Evolutionary conservation across 768 basidiomycete genomes (phyloP), one percentile per base, ranked within the genome.

Genomic region (Terana coerulea): DNA sequence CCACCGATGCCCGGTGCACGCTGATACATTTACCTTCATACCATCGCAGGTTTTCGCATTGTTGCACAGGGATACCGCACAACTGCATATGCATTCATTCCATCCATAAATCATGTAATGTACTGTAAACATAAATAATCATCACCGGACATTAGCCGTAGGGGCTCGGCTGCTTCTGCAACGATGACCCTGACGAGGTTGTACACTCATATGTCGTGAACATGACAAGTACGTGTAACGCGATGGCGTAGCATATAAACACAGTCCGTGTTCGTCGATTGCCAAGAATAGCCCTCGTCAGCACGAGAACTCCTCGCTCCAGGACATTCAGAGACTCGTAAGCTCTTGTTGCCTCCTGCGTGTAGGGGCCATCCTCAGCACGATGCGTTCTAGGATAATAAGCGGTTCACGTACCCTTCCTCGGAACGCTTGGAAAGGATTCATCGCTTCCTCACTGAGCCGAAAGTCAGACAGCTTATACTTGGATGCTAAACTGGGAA

Each of bases 341-440:
- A 1, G 92, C 95, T 51, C 94, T 75, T n/a, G 89, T 88, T 26
- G 93, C 92, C 73, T 98, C 97, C 95, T 98, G 64, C 37, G 56
- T 31, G 25, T 51, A 33, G 22, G 34, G 34, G 21, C n/a, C 17
- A n/a, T 39, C 56, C 36, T n/a, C n/a, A 21, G n/a, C 4, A 24
- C 17, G 14, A 58, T 40, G 3, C 10, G 9, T 24, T 10, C 8
- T 14, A 34, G 29, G 7, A 19, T 33, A 30, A 43, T n/a, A 26
- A 37, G 11, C 15, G 17, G 3, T n/a, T 39, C 5, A 80, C 93
- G 58, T 61, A 97, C 95, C 67, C 93, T 76, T 1, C 95, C 93
- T 56, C 93, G 83, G 77, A 99, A 98, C 6, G 88, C 93, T 67
- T 98, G 95, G 64, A 99, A 99, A 0, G 97, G 95, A 63, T 99